These are phyloP conservation scores for Rhizopogon vulgaris DNA, from an alignment of 768 basidiomycete genomes.

Conservation along the genomic window DNA sequence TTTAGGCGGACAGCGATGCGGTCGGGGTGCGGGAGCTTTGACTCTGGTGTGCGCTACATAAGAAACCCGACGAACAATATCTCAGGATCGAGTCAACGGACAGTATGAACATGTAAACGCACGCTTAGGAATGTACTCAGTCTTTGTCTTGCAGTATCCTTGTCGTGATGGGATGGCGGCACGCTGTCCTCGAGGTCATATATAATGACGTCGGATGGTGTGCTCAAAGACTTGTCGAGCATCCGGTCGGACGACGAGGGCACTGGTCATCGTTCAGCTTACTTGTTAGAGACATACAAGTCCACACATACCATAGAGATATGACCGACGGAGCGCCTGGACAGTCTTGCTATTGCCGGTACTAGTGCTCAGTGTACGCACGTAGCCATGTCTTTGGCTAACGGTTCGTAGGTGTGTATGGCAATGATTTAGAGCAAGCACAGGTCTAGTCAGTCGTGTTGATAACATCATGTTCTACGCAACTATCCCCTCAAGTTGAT, in stretches of 20 bases:
- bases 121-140: constrained; percentile 54
- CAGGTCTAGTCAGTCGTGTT: neutral
- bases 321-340: neutral
- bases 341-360: neutral
- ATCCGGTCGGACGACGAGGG: constrained; percentile 76
- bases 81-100: neutral
- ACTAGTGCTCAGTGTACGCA: neutral
- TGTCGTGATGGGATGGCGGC: constrained; percentile 50
- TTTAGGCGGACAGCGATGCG: constrained; percentile 72
- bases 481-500: too few relatives aligned
- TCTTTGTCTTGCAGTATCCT: constrained; percentile 50
- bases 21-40: constrained; percentile 35
- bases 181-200: constrained; percentile 91
- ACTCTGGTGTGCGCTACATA: constrained; percentile 17
- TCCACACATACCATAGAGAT: neutral
- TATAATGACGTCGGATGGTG: constrained; percentile 66
- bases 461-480: too few relatives aligned
- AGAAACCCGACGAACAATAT: constrained; percentile 5
- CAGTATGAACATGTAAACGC: constrained; percentile 13
- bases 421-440: too few relatives aligned
- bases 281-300: neutral
- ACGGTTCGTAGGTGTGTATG: neutral
- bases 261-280: constrained; percentile 35
- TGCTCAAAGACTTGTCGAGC: constrained; percentile 69
- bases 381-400: neutral